Evolutionary conservation across 1,139 yeast species (phyloP).

Genomic region (Blastobotrys ciferrii): DNA sequence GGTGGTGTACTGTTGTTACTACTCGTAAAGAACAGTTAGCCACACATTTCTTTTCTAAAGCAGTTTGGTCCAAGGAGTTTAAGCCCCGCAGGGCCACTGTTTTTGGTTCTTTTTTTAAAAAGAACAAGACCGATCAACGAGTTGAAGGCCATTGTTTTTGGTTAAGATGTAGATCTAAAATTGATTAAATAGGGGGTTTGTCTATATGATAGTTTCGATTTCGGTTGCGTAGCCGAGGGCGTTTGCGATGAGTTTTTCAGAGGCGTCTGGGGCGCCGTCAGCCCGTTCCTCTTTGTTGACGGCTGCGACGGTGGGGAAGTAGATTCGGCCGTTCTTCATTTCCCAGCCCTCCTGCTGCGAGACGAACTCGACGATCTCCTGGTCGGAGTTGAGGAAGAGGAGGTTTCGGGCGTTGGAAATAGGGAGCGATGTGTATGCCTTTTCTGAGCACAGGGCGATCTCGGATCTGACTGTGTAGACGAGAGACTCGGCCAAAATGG

Average conservation of each 20-base stretch:
- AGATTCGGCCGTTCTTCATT: slow-evolving; percentile 56
- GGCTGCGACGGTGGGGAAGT: slow-evolving; percentile 43
- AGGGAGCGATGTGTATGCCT: slow-evolving; percentile 74
- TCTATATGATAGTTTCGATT: slow-evolving; percentile 76
- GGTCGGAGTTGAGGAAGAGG: slow-evolving; percentile 70
- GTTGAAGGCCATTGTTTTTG: too few relatives aligned
- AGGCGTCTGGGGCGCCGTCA: slow-evolving; percentile 28
- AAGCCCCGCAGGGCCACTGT: too few relatives aligned
- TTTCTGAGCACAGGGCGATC: slow-evolving; percentile 83
- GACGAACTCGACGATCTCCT: slow-evolving; percentile 61
- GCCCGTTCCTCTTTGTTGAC: slow-evolving; percentile 25
- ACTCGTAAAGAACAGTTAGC: too few relatives aligned
- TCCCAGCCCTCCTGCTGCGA: slow-evolving; percentile 58
- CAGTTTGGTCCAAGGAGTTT: too few relatives aligned
- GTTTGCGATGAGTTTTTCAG: slow-evolving; percentile 53
- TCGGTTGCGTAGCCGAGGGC: slow-evolving; percentile 79
- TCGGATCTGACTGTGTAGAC: slow-evolving; percentile 77
- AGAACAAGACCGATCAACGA: too few relatives aligned
- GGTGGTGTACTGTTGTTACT: too few relatives aligned
- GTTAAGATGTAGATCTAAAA: too few relatives aligned
- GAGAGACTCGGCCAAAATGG: slow-evolving; percentile 48
- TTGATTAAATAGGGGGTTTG: slow-evolving; percentile 5
- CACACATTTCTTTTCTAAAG: too few relatives aligned
- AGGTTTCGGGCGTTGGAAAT: slow-evolving; percentile 78
- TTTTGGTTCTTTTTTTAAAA: too few relatives aligned